phyloP scores from a whole-genome alignment of 1,284 basidiomycete species.

The Austropuccinia psidii region DNA sequence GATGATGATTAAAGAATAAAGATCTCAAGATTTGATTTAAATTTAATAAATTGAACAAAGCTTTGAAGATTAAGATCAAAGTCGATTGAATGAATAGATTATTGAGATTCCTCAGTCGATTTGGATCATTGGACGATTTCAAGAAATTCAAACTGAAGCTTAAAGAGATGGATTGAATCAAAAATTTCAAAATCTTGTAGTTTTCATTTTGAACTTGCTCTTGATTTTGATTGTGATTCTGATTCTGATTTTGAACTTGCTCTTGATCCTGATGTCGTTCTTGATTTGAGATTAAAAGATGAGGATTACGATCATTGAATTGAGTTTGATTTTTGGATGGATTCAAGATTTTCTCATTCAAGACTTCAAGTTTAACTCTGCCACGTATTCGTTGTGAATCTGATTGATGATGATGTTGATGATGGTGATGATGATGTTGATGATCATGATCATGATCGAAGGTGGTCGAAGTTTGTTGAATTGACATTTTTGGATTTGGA shows the following conservation, averaged over 20 bases:
- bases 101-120: background rate
- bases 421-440: background rate
- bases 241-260: background rate
- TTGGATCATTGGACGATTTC: background rate
- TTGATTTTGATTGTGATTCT: background rate
- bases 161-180: background rate
- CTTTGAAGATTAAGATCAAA: background rate
- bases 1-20: background rate
- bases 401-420: background rate
- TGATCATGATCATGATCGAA: too few relatives aligned
- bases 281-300: background rate
- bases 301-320: background rate
- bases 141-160: background rate
- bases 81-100: background rate
- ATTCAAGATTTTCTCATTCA: too few relatives aligned
- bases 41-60: background rate
- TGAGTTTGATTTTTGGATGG: background rate
- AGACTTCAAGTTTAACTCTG: conserved; percentile 14
- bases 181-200: background rate
- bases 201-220: background rate
- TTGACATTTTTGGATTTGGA: too few relatives aligned
- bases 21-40: background rate
- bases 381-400: background rate
- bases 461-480: too few relatives aligned
- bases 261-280: background rate